Conservation (phyloP, 805 yeast species). For the Metschnikowia kunwiensis region DNA sequence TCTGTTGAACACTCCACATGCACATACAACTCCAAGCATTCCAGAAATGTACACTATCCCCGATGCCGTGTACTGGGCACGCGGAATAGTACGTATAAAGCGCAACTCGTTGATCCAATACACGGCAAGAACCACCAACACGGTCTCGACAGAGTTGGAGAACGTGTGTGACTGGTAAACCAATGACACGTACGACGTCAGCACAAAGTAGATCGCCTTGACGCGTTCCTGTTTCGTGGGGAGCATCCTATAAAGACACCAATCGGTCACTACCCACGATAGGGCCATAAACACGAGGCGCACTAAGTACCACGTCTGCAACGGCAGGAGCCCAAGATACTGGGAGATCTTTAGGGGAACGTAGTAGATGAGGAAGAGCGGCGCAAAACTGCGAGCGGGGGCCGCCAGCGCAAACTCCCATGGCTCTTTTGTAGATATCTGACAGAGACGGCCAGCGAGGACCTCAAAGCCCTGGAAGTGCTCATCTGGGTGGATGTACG, state of each 20-base stretch:
- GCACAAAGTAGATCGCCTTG: conserved; percentile 47
- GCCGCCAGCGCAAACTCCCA: conserved; percentile 72
- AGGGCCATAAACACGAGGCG: conserved; percentile 48
- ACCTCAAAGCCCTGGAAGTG: conserved; percentile 90
- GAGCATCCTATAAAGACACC: conserved; percentile 45
- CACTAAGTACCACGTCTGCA: conserved; percentile 49
- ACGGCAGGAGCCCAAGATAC: conserved; percentile 42
- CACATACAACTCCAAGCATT: conserved; percentile 29
- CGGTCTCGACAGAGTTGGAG: conserved; percentile 81
- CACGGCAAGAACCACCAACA: conserved; percentile 48
- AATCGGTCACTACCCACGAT: conserved; percentile 38
- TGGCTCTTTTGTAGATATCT: conserved; percentile 49
- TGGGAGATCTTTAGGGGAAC: conserved; percentile 48
- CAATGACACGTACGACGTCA: conserved; percentile 66
- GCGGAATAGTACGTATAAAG: conserved; percentile 15
- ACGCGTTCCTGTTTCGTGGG: conserved; percentile 49
- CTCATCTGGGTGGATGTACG: conserved; percentile 97
- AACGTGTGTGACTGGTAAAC: conserved; percentile 83
- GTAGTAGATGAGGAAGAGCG: conserved; percentile 65
- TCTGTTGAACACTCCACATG: conserved; percentile 79
- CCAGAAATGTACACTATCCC: conserved; percentile 41
- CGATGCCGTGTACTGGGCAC: conserved; percentile 10
- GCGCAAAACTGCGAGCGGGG: conserved; percentile 71
- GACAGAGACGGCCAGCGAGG: conserved; percentile 47
- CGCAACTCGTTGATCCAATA: conserved; percentile 47